These are phyloP conservation scores for Monosporascus ibericus DNA, from an alignment of 2,329 filamentous ascomycete genomes.

Conservation along the genomic window DNA sequence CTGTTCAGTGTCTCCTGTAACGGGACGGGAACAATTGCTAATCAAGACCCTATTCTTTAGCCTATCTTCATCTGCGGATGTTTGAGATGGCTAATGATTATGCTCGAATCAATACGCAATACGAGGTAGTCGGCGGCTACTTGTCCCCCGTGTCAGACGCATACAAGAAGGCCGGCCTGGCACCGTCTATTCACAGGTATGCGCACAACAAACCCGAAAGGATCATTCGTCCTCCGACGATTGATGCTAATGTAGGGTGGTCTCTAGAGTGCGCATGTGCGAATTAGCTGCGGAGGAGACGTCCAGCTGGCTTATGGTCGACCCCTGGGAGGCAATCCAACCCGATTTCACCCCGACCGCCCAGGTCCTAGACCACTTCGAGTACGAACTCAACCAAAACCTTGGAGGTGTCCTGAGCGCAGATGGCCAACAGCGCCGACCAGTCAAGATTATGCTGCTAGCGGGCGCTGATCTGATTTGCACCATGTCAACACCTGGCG, in stretches of 20 bases:
- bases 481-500: constrained; percentile 65
- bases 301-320: constrained; percentile 77
- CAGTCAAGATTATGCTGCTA: constrained; percentile 70
- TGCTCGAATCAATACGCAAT: constrained; percentile 67
- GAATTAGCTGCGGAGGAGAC: constrained; percentile 70
- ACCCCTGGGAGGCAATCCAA: constrained; percentile 84
- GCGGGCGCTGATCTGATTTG: constrained; percentile 72
- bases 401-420: constrained; percentile 65
- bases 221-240: background rate
- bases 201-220: constrained; percentile 4
- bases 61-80: constrained; percentile 76
- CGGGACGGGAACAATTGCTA: background rate
- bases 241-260: constrained; percentile 9
- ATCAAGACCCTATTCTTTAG: background rate
- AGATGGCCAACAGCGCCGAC: constrained; percentile 58
- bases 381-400: constrained; percentile 79
- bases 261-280: constrained; percentile 70
- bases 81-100: constrained; percentile 83
- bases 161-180: constrained; percentile 75
- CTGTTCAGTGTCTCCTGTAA: no score
- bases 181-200: constrained; percentile 62
- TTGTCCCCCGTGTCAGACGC: constrained; percentile 63
- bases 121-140: constrained; percentile 82
- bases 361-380: constrained; percentile 83
- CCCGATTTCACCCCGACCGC: constrained; percentile 84